Evolutionary conservation across 129 eudicot species (phyloP).

Genomic region (Centrapalus pauciflorus): DNA sequence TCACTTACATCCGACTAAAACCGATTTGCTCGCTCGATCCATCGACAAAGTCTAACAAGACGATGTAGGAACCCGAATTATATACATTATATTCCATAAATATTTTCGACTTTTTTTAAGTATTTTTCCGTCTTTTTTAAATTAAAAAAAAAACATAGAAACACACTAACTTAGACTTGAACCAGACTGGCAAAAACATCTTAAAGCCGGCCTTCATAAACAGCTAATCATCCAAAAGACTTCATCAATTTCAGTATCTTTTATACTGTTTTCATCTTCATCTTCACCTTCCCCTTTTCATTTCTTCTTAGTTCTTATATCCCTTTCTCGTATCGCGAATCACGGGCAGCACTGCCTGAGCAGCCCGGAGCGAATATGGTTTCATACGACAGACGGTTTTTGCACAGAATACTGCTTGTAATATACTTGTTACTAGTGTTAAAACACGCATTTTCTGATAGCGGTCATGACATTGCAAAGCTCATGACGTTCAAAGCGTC

Average conservation of each 20-base stretch:
- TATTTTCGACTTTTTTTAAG: too few species aligned
- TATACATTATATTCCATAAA: too few species aligned
- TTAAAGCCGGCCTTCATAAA: conserved; percentile 20
- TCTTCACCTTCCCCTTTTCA: not conserved
- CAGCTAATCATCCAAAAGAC: conserved; percentile 23
- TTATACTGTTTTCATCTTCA: conserved; percentile 14
- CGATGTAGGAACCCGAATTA: too few species aligned
- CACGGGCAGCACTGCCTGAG: not conserved
- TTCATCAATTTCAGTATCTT: conserved; percentile 20
- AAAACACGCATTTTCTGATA: not conserved
- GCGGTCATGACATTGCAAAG: conserved; percentile 17
- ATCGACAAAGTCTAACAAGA: too few species aligned
- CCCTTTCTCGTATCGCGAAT: not conserved
- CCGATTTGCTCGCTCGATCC: too few species aligned
- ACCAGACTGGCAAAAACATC: conserved; percentile 3
- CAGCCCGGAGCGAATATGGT: conserved; percentile 11
- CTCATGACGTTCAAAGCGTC: conserved; percentile 40
- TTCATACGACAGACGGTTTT: not conserved
- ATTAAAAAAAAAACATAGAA: conserved; percentile 8
- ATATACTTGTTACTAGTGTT: not conserved
- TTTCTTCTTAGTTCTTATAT: not conserved
- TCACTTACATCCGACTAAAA: too few species aligned
- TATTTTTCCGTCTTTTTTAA: too few species aligned
- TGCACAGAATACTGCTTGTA: not conserved
- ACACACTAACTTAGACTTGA: conserved; percentile 14